Conservation (phyloP, 129 eudicot species). For the Lactuca sativa region DNA sequence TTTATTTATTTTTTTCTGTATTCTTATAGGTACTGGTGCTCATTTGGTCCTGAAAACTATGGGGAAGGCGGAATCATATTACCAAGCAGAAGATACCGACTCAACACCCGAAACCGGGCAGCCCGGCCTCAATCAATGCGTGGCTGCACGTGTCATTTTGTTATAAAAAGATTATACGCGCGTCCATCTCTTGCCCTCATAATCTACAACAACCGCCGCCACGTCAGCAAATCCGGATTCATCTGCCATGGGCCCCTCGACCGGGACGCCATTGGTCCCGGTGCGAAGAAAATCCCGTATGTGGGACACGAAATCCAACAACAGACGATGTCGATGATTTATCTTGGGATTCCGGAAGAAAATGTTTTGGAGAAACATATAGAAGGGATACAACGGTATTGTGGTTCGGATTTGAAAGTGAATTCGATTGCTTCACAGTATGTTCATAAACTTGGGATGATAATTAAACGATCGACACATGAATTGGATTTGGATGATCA, state of each 20-base stretch:
- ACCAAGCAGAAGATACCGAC: conserved; percentile 87
- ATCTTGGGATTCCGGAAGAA: conserved; percentile 95
- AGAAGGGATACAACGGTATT: conserved; percentile 86
- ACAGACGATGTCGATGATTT: conserved; percentile 98
- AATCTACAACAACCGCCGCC: conserved; percentile 76
- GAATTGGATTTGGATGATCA: conserved; percentile 96
- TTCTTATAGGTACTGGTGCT: conserved; percentile 86
- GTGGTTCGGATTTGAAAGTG: conserved; percentile 69
- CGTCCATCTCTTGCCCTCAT: conserved; percentile 75
- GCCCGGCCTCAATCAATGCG: conserved; percentile 99
- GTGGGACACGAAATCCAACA: conserved; percentile 86
- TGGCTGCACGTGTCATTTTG: conserved; percentile 89
- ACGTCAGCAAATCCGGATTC: conserved; percentile 83
- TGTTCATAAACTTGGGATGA: conserved; percentile 94
- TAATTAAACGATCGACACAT: conserved; percentile 84
- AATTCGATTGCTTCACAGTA: conserved; percentile 81
- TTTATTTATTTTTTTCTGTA: too few relatives aligned
- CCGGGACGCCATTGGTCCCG: conserved; percentile 94
- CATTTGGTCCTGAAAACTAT: conserved; percentile 95
- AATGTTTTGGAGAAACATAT: conserved; percentile 88
- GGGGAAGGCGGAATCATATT: conserved; percentile 93
- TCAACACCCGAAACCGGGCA: conserved; percentile 97
- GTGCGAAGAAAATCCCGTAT: conserved; percentile 86
- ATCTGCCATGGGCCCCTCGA: conserved; percentile 98
- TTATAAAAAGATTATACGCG: conserved; percentile 85